A percentile compares a stretch with the other conserved stretches of the same genome.
These are phyloP conservation scores for Aspergillus thermomutatus DNA, from an alignment of 2,329 filamentous ascomycete species.

Conservation along the genomic window DNA sequence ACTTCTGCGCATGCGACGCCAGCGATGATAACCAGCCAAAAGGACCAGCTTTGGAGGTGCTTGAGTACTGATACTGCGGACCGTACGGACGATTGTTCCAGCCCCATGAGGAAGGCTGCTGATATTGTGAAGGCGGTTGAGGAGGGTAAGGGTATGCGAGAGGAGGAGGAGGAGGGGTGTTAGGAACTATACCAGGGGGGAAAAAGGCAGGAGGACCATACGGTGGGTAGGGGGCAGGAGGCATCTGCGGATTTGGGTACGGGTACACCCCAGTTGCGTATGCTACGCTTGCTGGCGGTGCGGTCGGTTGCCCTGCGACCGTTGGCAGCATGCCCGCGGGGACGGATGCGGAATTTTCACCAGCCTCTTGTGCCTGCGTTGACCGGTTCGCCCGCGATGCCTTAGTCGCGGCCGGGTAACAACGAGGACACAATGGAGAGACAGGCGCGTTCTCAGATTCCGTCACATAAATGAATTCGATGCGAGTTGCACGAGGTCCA, in stretches of 20 bases:
- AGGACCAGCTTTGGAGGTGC: conserved; percentile 25
- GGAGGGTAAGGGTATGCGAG: conserved; percentile 23
- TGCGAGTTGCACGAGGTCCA: conserved; percentile 30
- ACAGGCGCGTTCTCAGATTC: conserved; percentile 29
- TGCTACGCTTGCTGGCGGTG: conserved; percentile 5
- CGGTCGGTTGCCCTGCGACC: conserved; percentile 5
- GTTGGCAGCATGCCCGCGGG: conserved; percentile 4
- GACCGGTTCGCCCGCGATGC: conserved; percentile 20
- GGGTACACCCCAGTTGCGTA: conserved; percentile 9
- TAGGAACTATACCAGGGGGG: neutral
- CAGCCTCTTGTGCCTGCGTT: conserved; percentile 8
- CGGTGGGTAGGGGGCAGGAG: conserved; percentile 14
- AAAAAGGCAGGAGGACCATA: conserved; percentile 22
- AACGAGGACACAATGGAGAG: conserved; percentile 39
- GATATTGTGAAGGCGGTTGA: conserved; percentile 19
- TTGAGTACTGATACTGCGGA: conserved; percentile 18
- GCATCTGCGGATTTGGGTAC: conserved; percentile 12
- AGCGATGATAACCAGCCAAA: conserved; percentile 34
- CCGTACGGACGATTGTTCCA: conserved; percentile 25
- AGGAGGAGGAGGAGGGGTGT: conserved; percentile 13
- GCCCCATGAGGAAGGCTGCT: conserved; percentile 23
- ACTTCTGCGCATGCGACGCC: conserved; percentile 37
- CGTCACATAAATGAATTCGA: conserved; percentile 35
- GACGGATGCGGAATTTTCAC: conserved; percentile 3
- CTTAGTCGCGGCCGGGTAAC: conserved; percentile 39